Evolutionary conservation across 2,329 filamentous ascomycete genomes (phyloP).

Genomic region (Epicoccum sorghinum): DNA sequence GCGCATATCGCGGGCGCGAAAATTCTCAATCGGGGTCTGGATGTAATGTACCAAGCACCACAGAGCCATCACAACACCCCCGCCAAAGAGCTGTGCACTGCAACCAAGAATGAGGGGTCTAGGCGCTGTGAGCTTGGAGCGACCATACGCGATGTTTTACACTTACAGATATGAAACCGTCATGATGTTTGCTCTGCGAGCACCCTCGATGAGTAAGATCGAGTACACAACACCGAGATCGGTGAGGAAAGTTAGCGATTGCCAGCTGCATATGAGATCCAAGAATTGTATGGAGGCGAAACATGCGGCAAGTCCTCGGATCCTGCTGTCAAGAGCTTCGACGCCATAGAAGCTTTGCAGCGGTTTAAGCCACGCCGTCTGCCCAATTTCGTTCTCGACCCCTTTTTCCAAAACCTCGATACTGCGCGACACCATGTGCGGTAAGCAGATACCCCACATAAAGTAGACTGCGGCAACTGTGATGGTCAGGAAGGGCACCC

Average conservation of each 20-base stretch:
- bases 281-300: constrained; percentile 23
- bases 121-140: neutral
- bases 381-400: constrained; percentile 13
- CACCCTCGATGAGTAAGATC: constrained; percentile 21
- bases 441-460: constrained; percentile 13
- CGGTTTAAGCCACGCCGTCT: constrained; percentile 6
- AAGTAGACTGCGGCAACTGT: constrained; percentile 12
- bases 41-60: constrained; percentile 22
- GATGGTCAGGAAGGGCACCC: constrained; percentile 16
- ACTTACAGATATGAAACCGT: constrained; percentile 17
- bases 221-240: constrained; percentile 18
- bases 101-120: constrained; percentile 21
- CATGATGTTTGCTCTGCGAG: constrained; percentile 16
- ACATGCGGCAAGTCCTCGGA: constrained; percentile 11
- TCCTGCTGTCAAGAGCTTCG: constrained; percentile 18
- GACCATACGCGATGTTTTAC: neutral
- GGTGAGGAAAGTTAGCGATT: constrained; percentile 18
- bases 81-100: constrained; percentile 19
- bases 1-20: constrained; percentile 20
- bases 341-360: constrained; percentile 17
- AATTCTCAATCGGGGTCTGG: constrained; percentile 21
- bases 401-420: constrained; percentile 10
- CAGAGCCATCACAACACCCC: constrained; percentile 16
- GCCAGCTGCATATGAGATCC: constrained; percentile 18
- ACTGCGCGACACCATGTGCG: neutral